Conservation (phyloP, 306 rosid genomes). For the Nissolia schottii region DNA sequence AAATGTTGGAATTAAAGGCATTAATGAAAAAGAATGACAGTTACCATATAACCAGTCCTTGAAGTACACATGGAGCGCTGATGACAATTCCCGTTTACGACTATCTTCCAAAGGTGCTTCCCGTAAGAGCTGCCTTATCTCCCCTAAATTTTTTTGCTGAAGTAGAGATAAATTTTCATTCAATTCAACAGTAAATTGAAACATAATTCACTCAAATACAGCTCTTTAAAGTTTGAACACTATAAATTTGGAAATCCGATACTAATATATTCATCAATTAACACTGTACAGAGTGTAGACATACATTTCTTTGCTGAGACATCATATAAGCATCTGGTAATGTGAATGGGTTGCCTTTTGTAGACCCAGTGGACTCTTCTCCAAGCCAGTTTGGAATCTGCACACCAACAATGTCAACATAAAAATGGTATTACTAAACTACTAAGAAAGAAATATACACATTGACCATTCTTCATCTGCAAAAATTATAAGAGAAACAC, state of each 20-base stretch:
- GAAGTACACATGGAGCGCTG: constrained; percentile 87
- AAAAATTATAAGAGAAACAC: neutral
- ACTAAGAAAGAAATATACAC: constrained; percentile 1
- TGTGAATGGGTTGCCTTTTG: constrained; percentile 73
- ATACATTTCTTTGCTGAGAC: constrained; percentile 73
- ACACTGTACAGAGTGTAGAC: constrained; percentile 22
- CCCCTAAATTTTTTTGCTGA: constrained; percentile 74
- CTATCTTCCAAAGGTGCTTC: constrained; percentile 90
- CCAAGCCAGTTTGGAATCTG: constrained; percentile 91
- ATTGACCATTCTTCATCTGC: neutral
- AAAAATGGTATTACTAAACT: constrained; percentile 1
- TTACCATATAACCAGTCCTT: constrained; percentile 97
- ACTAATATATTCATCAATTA: constrained; percentile 4
- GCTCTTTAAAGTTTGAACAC: neutral
- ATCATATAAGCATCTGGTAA: constrained; percentile 72
- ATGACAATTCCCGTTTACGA: constrained; percentile 80
- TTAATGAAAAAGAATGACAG: neutral
- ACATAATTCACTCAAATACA: constrained; percentile 11
- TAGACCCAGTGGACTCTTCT: constrained; percentile 63
- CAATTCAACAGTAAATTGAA: constrained; percentile 10
- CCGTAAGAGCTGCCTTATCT: constrained; percentile 63
- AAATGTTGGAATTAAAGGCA: neutral
- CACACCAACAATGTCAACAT: constrained; percentile 19
- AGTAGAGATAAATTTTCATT: constrained; percentile 26
- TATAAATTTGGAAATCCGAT: constrained; percentile 18